Evolutionary conservation across 2,329 filamentous ascomycete species (phyloP), one percentile per base, ranked within the genome.

Genomic region (Pseudogymnoascus sp.): DNA sequence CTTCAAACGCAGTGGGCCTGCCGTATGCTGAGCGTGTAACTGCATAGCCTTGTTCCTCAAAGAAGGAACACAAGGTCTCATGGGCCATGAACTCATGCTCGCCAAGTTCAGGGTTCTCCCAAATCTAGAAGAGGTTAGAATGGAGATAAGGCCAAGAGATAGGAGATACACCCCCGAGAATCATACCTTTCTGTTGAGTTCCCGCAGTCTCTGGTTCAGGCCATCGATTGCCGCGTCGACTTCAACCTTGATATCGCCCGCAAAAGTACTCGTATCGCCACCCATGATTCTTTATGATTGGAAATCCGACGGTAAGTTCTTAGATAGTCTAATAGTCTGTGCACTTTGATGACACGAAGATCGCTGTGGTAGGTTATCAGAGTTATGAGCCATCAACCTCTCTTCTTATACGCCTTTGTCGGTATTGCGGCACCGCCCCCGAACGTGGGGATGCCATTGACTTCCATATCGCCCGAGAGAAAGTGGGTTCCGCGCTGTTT

Each of bases 1-100:
- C 82, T 1, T 78, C 77, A 75, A 82, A 84, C 11, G 82, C 82
- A 1, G 82, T 84, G 35, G 75, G 73, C 65, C 84, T 75, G 8
- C 76, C 78, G 66, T 82, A 83, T 0, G 79, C 81, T 1, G 80
- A 80, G 1, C 76, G 75, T 1, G 76, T 82, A 26, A 85, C 81
- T 31, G 76, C 73, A 81, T 82, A 83, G 36, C 76, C 78, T 13
- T 73, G 61, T 13, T 69, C 72, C 13, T 71, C 71, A 69, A 83
- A 74, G 64, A 80, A 84, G 5, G 74, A 73, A 0, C 79, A 82
- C 60, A 85, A 71, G 3, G 78, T 74, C 13, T 79, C 75, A 67
- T 84, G 82, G 0, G 81, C 79, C 44, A 79, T 78, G 63, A 74
- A 74, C 65, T 83, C 80, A 38, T 80, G 67, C 65, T 76, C 82